Evolutionary conservation across 225 moss, liverwort and hornwort species (phyloP), one percentile per base, ranked within the genome.

Genomic region (Straminergon stramineum): DNA sequence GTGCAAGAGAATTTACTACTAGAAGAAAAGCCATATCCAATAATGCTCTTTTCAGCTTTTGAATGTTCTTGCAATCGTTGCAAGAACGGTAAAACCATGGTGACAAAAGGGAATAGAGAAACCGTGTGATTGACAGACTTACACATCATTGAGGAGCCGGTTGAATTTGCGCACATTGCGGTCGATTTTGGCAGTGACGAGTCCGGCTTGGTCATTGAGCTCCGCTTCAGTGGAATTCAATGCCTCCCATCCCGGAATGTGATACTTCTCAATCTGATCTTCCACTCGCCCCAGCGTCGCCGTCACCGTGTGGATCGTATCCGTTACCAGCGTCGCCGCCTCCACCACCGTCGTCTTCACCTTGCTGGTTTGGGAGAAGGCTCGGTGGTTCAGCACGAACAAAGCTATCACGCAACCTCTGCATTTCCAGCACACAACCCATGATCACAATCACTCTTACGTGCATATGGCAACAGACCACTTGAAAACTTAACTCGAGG

Each of bases 361-460:
- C 75, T 91, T 91, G 63, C 45, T 91, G n/a, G 94, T 94, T 87
- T 97, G 87, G 32, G 85, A 67, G 41, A 89, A 87, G 12, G 94
- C 92, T 68, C 94, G 93, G 24, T 92, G 88, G 89, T 92, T 95
- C 67, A 94, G 87, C 17, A 94, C 45, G 53, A 94, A 97, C 79
- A 97, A 75, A 56, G 88, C 93, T 12, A 95, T 90, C 39, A 94
- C 89, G 87, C 92, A 88, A 65, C 85, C 96, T 84, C 96, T 97
- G 92, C 90, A 90, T 8, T 60, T 58, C 85, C 66, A 51, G 18
- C 69, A 84, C 66, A 32, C 52, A 39, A 52, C 56, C 68, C 66
- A 52, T 22, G 27, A n/a, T 82, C 62, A 51, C 62, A 48, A 75
- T 52, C 86, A 51, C 37, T 63, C 32, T 39, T 84, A 3, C 19